Conservation (phyloP, 2,329 filamentous ascomycete genomes). For the Colletotrichum spaethianum region DNA sequence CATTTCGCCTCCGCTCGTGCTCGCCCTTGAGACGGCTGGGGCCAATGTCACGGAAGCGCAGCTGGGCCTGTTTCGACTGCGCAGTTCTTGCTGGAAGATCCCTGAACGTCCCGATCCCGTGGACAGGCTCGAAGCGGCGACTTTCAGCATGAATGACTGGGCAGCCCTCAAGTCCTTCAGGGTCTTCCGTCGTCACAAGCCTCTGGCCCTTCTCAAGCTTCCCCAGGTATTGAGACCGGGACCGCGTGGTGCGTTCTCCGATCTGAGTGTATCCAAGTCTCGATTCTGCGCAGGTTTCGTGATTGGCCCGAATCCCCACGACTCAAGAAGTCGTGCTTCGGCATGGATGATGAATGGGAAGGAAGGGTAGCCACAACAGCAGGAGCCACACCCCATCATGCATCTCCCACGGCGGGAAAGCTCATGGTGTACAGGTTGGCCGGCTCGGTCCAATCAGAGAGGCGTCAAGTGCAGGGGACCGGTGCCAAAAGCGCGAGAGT, state of each 20-base stretch:
- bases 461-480: conserved; percentile 13
- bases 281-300: conserved; percentile 30
- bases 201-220: conserved; percentile 11
- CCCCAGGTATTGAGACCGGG: background rate
- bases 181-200: conserved; percentile 18
- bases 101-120: conserved; percentile 28
- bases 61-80: conserved; percentile 27
- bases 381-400: conserved; percentile 36
- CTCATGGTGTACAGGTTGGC: conserved; percentile 11
- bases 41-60: conserved; percentile 18
- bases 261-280: conserved; percentile 21
- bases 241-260: conserved; percentile 15
- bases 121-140: conserved; percentile 26
- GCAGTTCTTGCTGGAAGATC: conserved; percentile 36
- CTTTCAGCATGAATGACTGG: conserved; percentile 14
- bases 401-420: conserved; percentile 5
- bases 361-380: conserved; percentile 33
- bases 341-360: conserved; percentile 24
- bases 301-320: conserved; percentile 31
- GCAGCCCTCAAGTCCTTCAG: conserved; percentile 10
- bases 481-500: conserved; percentile 16
- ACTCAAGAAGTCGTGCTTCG: conserved; percentile 34
- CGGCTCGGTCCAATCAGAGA: conserved; percentile 24
- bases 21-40: conserved; percentile 17
- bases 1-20: conserved; percentile 25